These are phyloP conservation scores for Parascedosporium putredinis DNA, from an alignment of 2,329 filamentous ascomycete species.

Conservation along the genomic window DNA sequence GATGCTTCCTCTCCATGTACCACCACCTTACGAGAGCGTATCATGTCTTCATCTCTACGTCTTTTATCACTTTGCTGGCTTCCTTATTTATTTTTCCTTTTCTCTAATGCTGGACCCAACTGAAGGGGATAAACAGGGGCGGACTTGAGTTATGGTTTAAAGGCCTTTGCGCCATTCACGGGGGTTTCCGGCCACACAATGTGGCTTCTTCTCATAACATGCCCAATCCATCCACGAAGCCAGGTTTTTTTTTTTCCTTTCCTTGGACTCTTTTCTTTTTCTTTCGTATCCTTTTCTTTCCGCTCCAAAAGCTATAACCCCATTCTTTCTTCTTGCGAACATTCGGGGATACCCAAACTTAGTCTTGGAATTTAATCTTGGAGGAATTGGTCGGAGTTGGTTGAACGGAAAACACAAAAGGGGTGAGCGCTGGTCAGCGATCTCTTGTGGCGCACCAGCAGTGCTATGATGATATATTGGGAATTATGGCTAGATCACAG, in stretches of 20 bases:
- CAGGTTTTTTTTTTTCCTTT: too few species aligned
- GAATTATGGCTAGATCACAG: slow-evolving; percentile 1
- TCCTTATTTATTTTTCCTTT: neutral
- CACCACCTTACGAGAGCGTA: slow-evolving; percentile 5
- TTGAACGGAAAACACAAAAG: slow-evolving; percentile 1
- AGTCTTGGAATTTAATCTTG: neutral
- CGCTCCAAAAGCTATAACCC: too few species aligned
- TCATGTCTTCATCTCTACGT: too few species aligned
- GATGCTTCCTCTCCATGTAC: neutral
- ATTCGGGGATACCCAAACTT: neutral
- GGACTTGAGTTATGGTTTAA: too few species aligned
- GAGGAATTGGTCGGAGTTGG: slow-evolving; percentile 3
- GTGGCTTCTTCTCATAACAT: too few species aligned
- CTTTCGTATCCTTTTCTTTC: neutral
- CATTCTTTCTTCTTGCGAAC: neutral
- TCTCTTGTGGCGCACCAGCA: neutral
- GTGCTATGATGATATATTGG: slow-evolving; percentile 1
- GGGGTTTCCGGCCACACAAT: too few species aligned
- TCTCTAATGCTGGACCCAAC: neutral
- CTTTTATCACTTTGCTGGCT: neutral
- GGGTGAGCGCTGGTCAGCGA: neutral
- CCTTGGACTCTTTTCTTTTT: neutral
- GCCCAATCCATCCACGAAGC: too few species aligned
- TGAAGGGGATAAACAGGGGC: too few species aligned
- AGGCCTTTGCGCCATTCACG: too few species aligned